Evolutionary conservation across 495 filamentous ascomycete species (phyloP), one percentile per base, ranked within the genome.

Genomic region (Neurospora pannonica): DNA sequence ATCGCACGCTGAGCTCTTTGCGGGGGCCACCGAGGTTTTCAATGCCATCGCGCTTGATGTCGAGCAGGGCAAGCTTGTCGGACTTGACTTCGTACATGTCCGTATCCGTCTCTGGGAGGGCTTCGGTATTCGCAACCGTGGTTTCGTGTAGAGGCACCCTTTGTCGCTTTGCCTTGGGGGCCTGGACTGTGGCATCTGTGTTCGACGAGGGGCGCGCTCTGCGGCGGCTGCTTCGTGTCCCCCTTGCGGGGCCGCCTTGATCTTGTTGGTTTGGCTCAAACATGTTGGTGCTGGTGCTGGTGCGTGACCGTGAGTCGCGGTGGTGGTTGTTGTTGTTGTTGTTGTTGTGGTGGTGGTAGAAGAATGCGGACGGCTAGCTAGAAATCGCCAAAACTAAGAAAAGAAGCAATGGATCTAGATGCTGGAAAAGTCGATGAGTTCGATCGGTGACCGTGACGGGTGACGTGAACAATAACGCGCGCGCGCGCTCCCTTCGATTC

Each of bases 101-200:
- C 15, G 84, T 83, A 75, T 81, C 84, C 73, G 81, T 87, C 75
- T 88, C 84, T 21, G 84, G 80, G 21, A 79, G 77, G 75, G 76
- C 78, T 81, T 81, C 87, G 77, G 82, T 81, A 73, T 84, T 84
- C 39, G 77, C 83, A 72, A 86, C 84, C 17, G 87, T 87, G 48
- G 88, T 85, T 70, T 90, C 86, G 43, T 84, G 86, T 71, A 92
- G 81, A 19, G 86, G 87, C 31, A 91, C 88, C 74, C 92, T 86
- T 75, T 91, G 91, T 77, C 92, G 87, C 84, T 95, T 95, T 21
- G 92, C 87, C 78, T 89, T 92, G 19, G 88, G 88, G 74, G 91
- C 90, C 73, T 88, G 87, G 37, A 89, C 86, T 31, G 88, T 86
- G 60, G 87, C 87, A 72, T 93, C 92, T 75, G 90, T 86, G 2